Evolutionary conservation across 108 stramenopile genomes (phyloP), one percentile per base, ranked within the genome.

Genomic region (Cyclotella cryptica): DNA sequence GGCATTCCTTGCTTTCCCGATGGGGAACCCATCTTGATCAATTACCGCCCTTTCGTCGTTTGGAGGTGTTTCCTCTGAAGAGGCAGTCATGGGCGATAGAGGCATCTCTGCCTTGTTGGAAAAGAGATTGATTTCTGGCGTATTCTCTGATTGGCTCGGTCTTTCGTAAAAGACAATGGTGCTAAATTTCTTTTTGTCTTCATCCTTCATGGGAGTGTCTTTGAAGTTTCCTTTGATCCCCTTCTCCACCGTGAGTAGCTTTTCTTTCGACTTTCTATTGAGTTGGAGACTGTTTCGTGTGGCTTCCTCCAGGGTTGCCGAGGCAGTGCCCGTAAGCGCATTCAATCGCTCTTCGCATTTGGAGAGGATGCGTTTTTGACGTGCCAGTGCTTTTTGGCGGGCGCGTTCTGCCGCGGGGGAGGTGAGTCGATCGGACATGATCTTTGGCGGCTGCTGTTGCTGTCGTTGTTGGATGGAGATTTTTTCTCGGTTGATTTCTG

Each of bases 131-230:
- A 35, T 35, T 35, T 35, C 35, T 5, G 35, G 35, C 35, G 35
- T 35, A 35, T 35, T 35, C 35, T 35, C 35, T 2, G 35, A 35
- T 35, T 35, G 59, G 21, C 28, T 52, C 26, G 55, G 30, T 24
- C 30, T 59, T 58, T 75, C 75, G 28, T 75, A 75, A 47, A 75
- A 75, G n/a, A 75, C 57, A 59, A 75, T 45, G 28, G 66, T 59
- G 35, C 43, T 55, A 44, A 52, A 69, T 14, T 59, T 41, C 59
- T 61, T 77, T 1, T 42, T 45, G 14, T 49, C 42, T 59, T 68
- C 30, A n/a, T 40, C 15, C 21, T 45, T 44, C n/a, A 17, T 71
- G 10, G 12, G 21, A 41, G 0, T n/a, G 15, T n/a, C 15, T 17
- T 3, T 49, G 1, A 9, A 49, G 30, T 61, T 30, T 12, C 9